Evolutionary conservation across 2,329 filamentous ascomycete genomes (phyloP), one percentile per base, ranked within the genome.

Genomic region (Lecanicillium sp.): DNA sequence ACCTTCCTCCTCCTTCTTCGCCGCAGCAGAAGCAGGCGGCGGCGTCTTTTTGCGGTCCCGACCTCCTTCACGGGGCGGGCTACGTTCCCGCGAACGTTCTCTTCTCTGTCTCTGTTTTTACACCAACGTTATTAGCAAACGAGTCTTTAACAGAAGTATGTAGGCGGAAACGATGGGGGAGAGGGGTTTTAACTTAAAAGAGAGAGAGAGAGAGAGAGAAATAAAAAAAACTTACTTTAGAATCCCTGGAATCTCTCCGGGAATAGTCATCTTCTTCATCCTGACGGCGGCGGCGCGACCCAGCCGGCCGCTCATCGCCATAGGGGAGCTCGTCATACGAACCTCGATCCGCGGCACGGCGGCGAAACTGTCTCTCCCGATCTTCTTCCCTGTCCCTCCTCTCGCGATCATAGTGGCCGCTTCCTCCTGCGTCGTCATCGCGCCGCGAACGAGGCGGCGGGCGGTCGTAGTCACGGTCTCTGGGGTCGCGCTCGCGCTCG

Each of bases 271-370:
- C 77, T 51, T 88, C 87, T 47, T 85, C 86, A 43, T 88, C 85
- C 45, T 81, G 80, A 48, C 86, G 79, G 43, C 88, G 78, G 45
- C 89, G 79, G 55, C 87, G 78, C 52, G 84, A 73, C 47, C 66
- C 62, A 63, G 75, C 57, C 63, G 83, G 64, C 50, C 73, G 67
- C 60, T 83, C 68, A 59, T 90, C 87, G 44, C 90, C 88, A 58
- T 95, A 95, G 54, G 94, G 89, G 43, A 96, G 74, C 58, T 94
- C 88, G 53, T 94, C 88, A 45, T 87, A 80, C 50, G 81, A 80
- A 50, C 83, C 82, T 50, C 83, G 77, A 31, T 86, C 82, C 54
- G 88, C 87, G 45, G 62, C 63, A 42, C 86, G 86, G 50, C 89
- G 85, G 42, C 87, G 80, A 60, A 95, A 95, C 37, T 83, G 71